Base-by-base conservation (phyloP, 345 rosid species). In the Carallia brachiata region DNA sequence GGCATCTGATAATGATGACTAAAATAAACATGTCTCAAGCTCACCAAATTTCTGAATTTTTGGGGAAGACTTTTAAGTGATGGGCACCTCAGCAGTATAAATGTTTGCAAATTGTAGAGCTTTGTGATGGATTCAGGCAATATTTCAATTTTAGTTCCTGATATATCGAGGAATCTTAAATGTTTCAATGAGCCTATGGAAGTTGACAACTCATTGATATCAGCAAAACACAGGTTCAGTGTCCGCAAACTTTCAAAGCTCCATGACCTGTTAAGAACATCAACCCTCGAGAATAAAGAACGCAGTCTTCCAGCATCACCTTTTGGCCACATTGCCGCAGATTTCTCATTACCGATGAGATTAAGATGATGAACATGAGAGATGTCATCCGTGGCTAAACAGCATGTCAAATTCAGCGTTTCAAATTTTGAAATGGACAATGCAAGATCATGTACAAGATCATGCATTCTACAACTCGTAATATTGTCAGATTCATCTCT, bases 381-480 rank as follows among this genome's bases (percentile, higher is more conserved):
- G 23, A 44, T 15, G 18, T 4, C 4, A 52, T 47, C 54, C 2
- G 1, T 12, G 1, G 8, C 37, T 1, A 27, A 18, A 60, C 10
- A 23, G 0, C 0, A 50, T 27, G 28, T 36, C 27, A 36, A 6
- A 17, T 23, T 36, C 61, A 56, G 16, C 13, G 50, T 44, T 39
- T 74, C 74, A 10, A 32, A 58, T 15, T 62, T 70, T 7, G 74
- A 57, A 13, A 81, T 5, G 12, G 63, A 73, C 4, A 34, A 32
- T 0, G 80, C 80, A 60, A 80, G 78, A 63, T 70, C 76, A 63
- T 70, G 78, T 3, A 76, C 36, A 40, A 72, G 55, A 61, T 79
- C 83, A 52, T 79, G 83, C 77, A 79, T 80, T 52, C 73, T 77
- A 52, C 71, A 68, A 56, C 60, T 56, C 3, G 1, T 37, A 12